A percentile compares a stretch with the other conserved stretches of the same genome.
Evolutionary conservation across 805 yeast species (phyloP).

Genomic region (Myxozyma sirexii): DNA sequence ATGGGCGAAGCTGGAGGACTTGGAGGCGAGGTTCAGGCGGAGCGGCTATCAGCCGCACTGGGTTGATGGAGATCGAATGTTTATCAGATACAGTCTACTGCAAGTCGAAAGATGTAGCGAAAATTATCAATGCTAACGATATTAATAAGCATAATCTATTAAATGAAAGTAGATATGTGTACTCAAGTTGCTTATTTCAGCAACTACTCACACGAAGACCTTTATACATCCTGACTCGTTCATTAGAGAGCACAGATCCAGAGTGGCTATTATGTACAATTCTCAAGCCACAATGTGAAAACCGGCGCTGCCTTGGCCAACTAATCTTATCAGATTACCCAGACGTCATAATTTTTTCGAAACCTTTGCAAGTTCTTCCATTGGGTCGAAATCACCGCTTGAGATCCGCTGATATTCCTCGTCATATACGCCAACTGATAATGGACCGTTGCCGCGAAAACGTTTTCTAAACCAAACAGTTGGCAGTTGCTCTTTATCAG

Average conservation of each 20-base stretch:
- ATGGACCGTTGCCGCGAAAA: constrained; percentile 89
- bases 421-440: constrained; percentile 90
- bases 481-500: not conserved
- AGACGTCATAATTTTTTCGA: constrained; percentile 37
- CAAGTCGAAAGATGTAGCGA: too few species aligned
- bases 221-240: too few species aligned
- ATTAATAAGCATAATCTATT: too few species aligned
- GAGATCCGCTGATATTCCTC: constrained; percentile 80
- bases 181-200: too few species aligned
- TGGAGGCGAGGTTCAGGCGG: too few species aligned
- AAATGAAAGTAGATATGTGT: too few species aligned
- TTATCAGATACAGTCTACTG: too few species aligned
- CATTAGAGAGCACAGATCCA: too few species aligned
- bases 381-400: constrained; percentile 78
- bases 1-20: too few species aligned
- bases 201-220: too few species aligned
- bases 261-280: too few species aligned
- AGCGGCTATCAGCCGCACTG: not conserved
- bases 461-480: constrained; percentile 55
- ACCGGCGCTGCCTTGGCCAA: not conserved
- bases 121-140: too few species aligned
- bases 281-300: not conserved
- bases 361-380: constrained; percentile 76
- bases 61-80: not conserved
- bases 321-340: not conserved